Conservation (phyloP, 73 alveolate species). For the Paramecium pentaurelia region DNA sequence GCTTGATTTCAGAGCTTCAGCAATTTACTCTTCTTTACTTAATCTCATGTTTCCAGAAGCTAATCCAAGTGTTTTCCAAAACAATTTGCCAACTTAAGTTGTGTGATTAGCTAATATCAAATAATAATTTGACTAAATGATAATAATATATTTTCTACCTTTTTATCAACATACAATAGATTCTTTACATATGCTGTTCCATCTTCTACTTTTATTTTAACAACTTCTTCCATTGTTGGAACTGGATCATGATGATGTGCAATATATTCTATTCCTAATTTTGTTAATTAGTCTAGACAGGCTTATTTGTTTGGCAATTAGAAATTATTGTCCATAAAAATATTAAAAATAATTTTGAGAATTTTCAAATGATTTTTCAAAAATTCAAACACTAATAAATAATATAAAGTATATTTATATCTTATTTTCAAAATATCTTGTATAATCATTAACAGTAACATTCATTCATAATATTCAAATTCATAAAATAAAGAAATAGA, state of each 20-base stretch:
- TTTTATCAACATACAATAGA: constrained; percentile 90
- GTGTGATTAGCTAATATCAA: constrained; percentile 87
- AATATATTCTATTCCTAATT: not conserved
- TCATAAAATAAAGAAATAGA: too few species aligned
- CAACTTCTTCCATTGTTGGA: constrained; percentile 4
- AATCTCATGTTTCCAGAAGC: constrained; percentile 89
- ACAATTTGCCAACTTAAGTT: constrained; percentile 81
- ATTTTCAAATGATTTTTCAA: not conserved
- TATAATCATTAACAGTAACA: too few species aligned
- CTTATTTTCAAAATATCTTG: not conserved
- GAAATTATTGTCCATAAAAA: not conserved
- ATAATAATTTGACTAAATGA: constrained; percentile 60
- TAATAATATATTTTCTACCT: constrained; percentile 64
- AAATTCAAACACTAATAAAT: not conserved
- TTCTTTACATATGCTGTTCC: constrained; percentile 74
- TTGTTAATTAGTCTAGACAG: not conserved
- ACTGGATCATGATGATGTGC: constrained; percentile 20
- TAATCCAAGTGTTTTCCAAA: constrained; percentile 86
- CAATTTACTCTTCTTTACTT: constrained; percentile 84
- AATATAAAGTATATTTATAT: too few species aligned
- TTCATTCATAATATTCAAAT: too few species aligned
- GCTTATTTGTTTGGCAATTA: not conserved
- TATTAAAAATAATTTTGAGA: not conserved
- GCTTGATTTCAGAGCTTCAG: constrained; percentile 71
- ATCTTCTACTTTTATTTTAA: not conserved